Evolutionary conservation across 1,284 basidiomycete species (phyloP), one percentile per base, ranked within the genome.

Genomic region (Uromyces viciae-fabae): DNA sequence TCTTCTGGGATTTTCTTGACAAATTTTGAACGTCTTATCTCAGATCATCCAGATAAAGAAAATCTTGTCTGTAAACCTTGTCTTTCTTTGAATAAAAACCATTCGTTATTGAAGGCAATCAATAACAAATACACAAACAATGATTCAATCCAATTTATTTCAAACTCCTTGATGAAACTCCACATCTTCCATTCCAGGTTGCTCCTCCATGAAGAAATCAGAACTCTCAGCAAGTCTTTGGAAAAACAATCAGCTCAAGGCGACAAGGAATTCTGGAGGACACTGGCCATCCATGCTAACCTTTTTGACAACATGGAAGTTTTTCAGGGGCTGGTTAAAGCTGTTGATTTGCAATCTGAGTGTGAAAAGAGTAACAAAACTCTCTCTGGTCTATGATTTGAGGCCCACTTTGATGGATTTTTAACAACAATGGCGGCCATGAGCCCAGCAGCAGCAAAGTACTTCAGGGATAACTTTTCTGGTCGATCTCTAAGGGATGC

Each of bases 381-480:
- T 8, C 42, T 75, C 19, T 38, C 43, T 22, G 56, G 56, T 19
- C 58, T 75, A 56, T 3, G 25, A 75, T 58, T 75, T 19, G n/a
- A 75, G 11, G 7, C 22, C 0, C 60, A 62, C 49, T 62, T 75
- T 31, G 56, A 75, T 31, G 56, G 43, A 19, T 60, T 58, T 31
- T 46, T 75, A 7, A 75, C 73, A 1, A 75, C 73, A n/a, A 58
- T 75, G 54, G 73, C 56, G 3, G 73, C 56, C 38, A 75, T 75
- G 73, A 75, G 73, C 33, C 73, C 40, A 19, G 43, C 40, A 17
- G 38, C 73, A 17, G 56, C 60, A 7, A 75, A 75, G 7, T 46
- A 22, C 40, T 60, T 60, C 56, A 22, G 40, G 3, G 60, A 75
- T 31, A 75, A 40, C 56, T 62, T 75, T 60, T 1, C 73, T 46